A percentile compares a stretch with the other conserved stretches of the same genome.
Conservation (phyloP, 1,139 yeast genomes). For the Saccharomyces pastorianus region DNA sequence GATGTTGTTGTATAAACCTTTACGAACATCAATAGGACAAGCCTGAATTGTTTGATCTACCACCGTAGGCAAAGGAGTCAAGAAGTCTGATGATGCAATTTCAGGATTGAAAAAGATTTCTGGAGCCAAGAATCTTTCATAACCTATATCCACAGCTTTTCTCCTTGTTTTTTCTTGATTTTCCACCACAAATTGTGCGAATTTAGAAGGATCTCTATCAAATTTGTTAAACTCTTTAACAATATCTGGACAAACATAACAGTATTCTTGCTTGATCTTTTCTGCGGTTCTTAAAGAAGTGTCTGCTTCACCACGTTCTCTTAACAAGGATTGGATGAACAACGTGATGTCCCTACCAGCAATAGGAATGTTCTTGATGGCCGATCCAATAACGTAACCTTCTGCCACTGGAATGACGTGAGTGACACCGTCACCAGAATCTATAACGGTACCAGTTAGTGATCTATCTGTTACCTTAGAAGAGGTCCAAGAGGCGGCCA, state of each 20-base stretch:
- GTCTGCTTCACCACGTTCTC: constrained; percentile 95
- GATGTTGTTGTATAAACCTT: constrained; percentile 89
- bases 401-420: constrained; percentile 99
- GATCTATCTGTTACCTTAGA: constrained; percentile 92
- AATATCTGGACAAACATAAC: constrained; percentile 96
- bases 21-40: constrained; percentile 95
- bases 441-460: constrained; percentile 95
- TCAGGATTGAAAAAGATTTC: constrained; percentile 98
- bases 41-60: constrained; percentile 94
- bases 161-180: constrained; percentile 60
- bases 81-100: constrained; percentile 87
- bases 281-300: constrained; percentile 94
- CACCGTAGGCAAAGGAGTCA: constrained; percentile 90
- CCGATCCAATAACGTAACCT: constrained; percentile 96
- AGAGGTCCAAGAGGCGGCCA: constrained; percentile 98
- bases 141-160: constrained; percentile 82
- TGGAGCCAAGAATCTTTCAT: constrained; percentile 95
- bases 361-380: constrained; percentile 92
- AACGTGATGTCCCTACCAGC: constrained; percentile 97
- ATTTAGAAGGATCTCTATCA: constrained; percentile 88
- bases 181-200: constrained; percentile 88
- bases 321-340: constrained; percentile 82
- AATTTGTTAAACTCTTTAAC: constrained; percentile 93
- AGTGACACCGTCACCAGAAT: constrained; percentile 95
- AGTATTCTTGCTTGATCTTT: constrained; percentile 88